phyloP scores from a whole-genome alignment of 352 stramenopile species.

The Blastocystis sp. region DNA sequence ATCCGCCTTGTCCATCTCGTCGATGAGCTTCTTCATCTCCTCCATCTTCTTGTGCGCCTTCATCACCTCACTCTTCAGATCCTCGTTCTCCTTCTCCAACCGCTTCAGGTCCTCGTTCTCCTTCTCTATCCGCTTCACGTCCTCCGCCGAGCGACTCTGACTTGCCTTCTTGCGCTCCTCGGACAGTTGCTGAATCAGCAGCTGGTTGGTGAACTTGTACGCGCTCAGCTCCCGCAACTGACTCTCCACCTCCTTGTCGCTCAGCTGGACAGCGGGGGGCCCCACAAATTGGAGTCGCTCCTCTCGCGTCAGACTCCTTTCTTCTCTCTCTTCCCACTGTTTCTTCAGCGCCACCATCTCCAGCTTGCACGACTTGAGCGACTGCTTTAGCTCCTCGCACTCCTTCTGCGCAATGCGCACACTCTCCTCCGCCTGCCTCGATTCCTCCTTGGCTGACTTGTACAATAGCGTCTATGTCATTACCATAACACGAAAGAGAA shows the following conservation, averaged over 20 bases:
- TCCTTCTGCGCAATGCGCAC: background rate
- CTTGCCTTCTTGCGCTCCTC: background rate
- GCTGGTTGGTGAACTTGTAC: constrained; percentile 53
- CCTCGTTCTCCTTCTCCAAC: background rate
- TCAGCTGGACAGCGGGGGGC: background rate
- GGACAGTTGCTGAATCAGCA: constrained; percentile 33
- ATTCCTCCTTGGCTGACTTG: background rate
- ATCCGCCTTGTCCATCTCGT: constrained; percentile 36
- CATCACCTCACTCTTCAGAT: constrained; percentile 19
- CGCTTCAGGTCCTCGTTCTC: background rate
- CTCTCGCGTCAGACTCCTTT: background rate
- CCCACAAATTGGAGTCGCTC: background rate
- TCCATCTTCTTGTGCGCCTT: constrained; percentile 18
- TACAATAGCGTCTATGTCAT: constrained; percentile 36
- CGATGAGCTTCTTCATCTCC: background rate
- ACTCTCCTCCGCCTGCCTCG: constrained; percentile 9
- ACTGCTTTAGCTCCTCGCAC: constrained; percentile 8
- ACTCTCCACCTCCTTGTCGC: background rate
- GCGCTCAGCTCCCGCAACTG: background rate
- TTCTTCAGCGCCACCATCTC: background rate
- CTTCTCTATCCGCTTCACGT: background rate
- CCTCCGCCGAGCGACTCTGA: background rate
- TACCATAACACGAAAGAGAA: background rate
- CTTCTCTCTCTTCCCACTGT: background rate
- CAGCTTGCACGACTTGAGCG: background rate